Evolutionary conservation across 2,329 filamentous ascomycete species (phyloP).

Genomic region (Aspergillus brunneoviolaceus): DNA sequence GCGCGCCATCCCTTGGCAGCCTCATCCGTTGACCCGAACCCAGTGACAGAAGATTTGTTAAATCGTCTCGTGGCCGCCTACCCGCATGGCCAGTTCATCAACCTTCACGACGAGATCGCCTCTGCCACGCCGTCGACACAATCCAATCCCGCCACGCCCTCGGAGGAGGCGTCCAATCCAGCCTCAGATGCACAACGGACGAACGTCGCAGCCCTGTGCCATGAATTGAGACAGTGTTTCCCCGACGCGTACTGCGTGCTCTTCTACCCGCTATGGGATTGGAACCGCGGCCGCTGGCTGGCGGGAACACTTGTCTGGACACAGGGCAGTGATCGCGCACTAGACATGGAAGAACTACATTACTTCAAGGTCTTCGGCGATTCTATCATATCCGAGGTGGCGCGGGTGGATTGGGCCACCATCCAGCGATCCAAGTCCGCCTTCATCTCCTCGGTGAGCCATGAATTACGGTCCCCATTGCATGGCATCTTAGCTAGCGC

Average conservation of each 20-base stretch:
- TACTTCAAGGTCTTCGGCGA: slow-evolving; percentile 37
- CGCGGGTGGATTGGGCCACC: slow-evolving; percentile 33
- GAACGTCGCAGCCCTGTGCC: slow-evolving; percentile 4
- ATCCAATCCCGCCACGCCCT: neutral
- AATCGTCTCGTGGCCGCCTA: slow-evolving; percentile 21
- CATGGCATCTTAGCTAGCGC: slow-evolving; percentile 48
- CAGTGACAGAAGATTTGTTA: slow-evolving; percentile 19
- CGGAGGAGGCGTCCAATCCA: neutral
- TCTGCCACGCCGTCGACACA: neutral
- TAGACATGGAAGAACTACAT: slow-evolving; percentile 27
- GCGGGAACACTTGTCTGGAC: slow-evolving; percentile 31
- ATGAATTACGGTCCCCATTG: slow-evolving; percentile 50
- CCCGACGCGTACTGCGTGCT: slow-evolving; percentile 26
- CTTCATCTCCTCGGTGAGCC: slow-evolving; percentile 53
- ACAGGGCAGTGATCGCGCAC: slow-evolving; percentile 19
- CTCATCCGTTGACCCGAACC: neutral
- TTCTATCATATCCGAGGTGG: slow-evolving; percentile 38
- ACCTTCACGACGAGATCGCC: slow-evolving; percentile 9
- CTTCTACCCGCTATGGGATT: slow-evolving; percentile 34
- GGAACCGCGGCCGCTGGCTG: slow-evolving; percentile 32
- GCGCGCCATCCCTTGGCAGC: slow-evolving; percentile 7
- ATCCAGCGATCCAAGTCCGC: slow-evolving; percentile 50
- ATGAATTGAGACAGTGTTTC: slow-evolving; percentile 6
- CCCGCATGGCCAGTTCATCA: slow-evolving; percentile 27
- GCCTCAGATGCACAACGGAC: neutral